Base-by-base conservation (phyloP, 2,329 filamentous ascomycete species). In the Dothideomycetidae sp. region DNA sequence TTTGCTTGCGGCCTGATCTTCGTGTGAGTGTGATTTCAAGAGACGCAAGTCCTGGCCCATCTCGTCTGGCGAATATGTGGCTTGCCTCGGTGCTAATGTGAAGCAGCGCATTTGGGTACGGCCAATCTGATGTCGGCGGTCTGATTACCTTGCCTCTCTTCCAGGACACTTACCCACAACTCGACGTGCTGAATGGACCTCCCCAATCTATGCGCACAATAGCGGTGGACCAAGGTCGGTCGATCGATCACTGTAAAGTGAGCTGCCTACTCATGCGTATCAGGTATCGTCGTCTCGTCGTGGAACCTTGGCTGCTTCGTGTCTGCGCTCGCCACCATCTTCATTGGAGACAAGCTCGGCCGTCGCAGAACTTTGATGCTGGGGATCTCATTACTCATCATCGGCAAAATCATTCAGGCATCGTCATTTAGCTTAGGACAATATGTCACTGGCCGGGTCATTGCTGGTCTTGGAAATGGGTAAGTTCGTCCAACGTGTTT, bases 61-160 rank as follows among this genome's bases (percentile, higher is more conserved):
- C 28, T 10, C 35, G 14, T 15, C 26, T 36, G 21, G 28, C 33
- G 29, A 17, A 26, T 17, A 29, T 21, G 21, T 29, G 29, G 33
- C 12, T 26, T 36, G 18, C 33, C 23, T 29, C 21, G 32, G 15
- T 31, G 23, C 35, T 37, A 29, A 37, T 29, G 15, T 15, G 16
- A 32, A 10, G 10, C 46, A 63, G 56, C 29, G 57, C 66, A 9
- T 68, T 73, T 44, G 70, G 70, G 31, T 73, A 71, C 76, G 79
- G 83, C 54, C 77, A 81, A 57, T 26, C 51, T 33, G 50, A 54
- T 21, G 48, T 56, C 17, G 54, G 51, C 30, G 50, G 53, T 19
- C 73, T 88, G 45, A 62, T 88, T 40, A 82, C 78, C 3, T 68
- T 86, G 49, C 59, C 67, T 13, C 66, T 67, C 7, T 82, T 81